Evolutionary conservation across 31 red algal genomes (phyloP).

Genomic region (Asparagopsis taxiformis): DNA sequence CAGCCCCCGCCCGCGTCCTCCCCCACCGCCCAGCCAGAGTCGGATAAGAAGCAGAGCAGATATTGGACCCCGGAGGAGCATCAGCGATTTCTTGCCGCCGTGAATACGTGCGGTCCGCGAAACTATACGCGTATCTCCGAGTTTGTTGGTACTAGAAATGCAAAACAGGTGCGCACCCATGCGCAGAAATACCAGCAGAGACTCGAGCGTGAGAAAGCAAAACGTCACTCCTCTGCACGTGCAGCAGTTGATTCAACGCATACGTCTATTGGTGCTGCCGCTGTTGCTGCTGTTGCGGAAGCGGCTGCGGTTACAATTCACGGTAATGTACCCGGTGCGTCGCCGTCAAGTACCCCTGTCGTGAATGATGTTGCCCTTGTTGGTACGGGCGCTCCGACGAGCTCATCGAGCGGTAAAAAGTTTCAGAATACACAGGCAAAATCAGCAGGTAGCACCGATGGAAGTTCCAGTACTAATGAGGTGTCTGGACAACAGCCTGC

Average conservation of each 20-base stretch:
- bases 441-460: conserved; percentile 1
- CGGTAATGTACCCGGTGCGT: conserved; percentile 36
- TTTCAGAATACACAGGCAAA: conserved; percentile 1
- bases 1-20: not conserved
- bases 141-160: conserved; percentile 86
- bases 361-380: not conserved
- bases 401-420: conserved; percentile 27
- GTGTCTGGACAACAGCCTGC: conserved; percentile 3
- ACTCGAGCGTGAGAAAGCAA: conserved; percentile 73
- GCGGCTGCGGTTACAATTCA: conserved; percentile 54
- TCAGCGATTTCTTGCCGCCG: conserved; percentile 89
- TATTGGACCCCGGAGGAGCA: conserved; percentile 99
- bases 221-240: conserved; percentile 24
- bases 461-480: conserved; percentile 16
- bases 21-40: conserved; percentile 1
- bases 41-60: conserved; percentile 69
- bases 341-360: not conserved
- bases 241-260: not conserved
- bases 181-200: conserved; percentile 92
- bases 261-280: conserved; percentile 40
- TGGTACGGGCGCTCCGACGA: conserved; percentile 1
- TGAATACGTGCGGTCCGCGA: conserved; percentile 81
- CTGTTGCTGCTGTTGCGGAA: conserved; percentile 51
- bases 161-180: conserved; percentile 98
- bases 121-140: conserved; percentile 86